Evolutionary conservation across 371 early-diverging fungal species (phyloP).

Genomic region (Fennellomyces sp.): DNA sequence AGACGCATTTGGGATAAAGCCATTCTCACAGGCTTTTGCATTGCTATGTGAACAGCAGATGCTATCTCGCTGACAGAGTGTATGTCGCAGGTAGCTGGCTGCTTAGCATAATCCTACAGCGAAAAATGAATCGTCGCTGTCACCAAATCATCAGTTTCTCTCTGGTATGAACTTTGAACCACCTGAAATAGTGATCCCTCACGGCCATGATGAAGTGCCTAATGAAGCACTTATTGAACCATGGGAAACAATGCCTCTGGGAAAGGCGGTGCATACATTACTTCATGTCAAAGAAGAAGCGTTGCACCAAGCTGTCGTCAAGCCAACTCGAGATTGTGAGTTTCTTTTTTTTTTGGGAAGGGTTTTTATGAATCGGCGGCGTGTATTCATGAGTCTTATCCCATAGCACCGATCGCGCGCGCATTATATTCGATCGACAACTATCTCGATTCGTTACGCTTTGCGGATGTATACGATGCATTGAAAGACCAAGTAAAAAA

Average conservation of each 20-base stretch:
- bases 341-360: not conserved
- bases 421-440: not conserved
- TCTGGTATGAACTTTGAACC: not conserved
- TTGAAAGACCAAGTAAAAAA: not conserved
- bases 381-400: not conserved
- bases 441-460: not conserved
- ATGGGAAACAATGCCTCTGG: slow-evolving; percentile 10
- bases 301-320: not conserved
- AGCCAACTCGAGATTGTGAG: not conserved
- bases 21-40: no score
- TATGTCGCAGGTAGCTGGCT: no score
- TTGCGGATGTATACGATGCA: slow-evolving; percentile 6
- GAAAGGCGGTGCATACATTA: slow-evolving; percentile 7
- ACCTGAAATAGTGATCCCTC: not conserved
- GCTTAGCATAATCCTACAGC: no score
- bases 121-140: not conserved
- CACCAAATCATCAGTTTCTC: not conserved
- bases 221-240: not conserved
- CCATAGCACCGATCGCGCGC: slow-evolving; percentile 5
- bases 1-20: no score
- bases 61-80: no score
- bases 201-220: not conserved
- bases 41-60: no score
- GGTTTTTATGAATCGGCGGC: not conserved
- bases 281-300: slow-evolving; percentile 2